These are phyloP conservation scores for Penicillium nucicola DNA, from an alignment of 495 filamentous ascomycete genomes.

Conservation along the genomic window DNA sequence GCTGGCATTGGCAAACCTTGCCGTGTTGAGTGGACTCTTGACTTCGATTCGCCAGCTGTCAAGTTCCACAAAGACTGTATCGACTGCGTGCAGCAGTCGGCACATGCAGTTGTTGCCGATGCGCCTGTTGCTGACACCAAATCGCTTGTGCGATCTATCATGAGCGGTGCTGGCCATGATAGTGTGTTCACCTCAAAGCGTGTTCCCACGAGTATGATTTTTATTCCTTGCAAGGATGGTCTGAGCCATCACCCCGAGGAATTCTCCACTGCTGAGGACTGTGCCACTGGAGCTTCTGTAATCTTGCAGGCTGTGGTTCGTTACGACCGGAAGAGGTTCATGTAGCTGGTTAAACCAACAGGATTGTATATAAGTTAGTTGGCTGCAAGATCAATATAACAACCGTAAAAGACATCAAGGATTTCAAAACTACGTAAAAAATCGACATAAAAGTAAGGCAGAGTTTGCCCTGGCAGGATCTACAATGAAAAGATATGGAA, in stretches of 20 bases:
- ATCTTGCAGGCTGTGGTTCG: constrained; percentile 57
- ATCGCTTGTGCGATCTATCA: constrained; percentile 45
- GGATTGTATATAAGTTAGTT: background rate
- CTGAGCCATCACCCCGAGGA: constrained; percentile 64
- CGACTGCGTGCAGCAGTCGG: constrained; percentile 59
- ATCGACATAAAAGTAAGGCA: no score
- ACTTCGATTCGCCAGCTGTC: constrained; percentile 62
- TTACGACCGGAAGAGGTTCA: constrained; percentile 52
- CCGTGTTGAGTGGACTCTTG: constrained; percentile 54
- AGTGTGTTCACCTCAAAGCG: constrained; percentile 58
- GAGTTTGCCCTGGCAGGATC: constrained; percentile 25
- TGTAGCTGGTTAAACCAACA: background rate
- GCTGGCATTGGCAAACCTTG: constrained; percentile 51
- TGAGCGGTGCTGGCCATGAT: constrained; percentile 62
- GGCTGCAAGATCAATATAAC: background rate
- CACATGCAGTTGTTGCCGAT: constrained; percentile 49
- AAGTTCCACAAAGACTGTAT: constrained; percentile 72
- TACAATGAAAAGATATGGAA: constrained; percentile 29
- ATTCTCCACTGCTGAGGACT: constrained; percentile 59
- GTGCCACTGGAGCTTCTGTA: constrained; percentile 61
- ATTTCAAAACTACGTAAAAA: no score
- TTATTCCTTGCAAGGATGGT: constrained; percentile 63
- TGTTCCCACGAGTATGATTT: constrained; percentile 64
- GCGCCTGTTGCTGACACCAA: constrained; percentile 42
- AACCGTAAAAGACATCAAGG: background rate